phyloP scores from a whole-genome alignment of 371 early-diverging fungal species.

The Coemansia sp. region DNA sequence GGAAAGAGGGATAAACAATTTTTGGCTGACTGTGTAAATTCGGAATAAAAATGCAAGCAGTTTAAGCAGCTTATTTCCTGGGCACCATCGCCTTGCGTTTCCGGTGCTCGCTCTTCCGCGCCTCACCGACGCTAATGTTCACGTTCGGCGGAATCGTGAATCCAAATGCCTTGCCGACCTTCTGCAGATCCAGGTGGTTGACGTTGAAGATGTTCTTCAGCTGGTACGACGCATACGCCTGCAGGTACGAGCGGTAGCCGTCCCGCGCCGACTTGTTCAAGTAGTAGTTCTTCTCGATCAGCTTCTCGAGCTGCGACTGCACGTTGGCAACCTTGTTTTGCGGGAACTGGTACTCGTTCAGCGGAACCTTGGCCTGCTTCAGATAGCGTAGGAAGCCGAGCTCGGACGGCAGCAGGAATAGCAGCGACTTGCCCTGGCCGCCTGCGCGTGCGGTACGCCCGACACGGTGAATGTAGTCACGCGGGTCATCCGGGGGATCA shows the following conservation, averaged over 20 bases:
- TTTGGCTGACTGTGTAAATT: too few species aligned
- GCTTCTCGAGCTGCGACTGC: conserved; percentile 91
- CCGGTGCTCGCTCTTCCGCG: conserved; percentile 46
- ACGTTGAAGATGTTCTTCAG: conserved; percentile 96
- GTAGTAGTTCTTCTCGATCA: conserved; percentile 98
- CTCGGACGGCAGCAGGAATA: conserved; percentile 95
- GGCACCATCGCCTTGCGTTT: conserved; percentile 47
- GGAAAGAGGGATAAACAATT: too few species aligned
- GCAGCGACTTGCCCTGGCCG: conserved; percentile 84
- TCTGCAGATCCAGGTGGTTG: conserved; percentile 84
- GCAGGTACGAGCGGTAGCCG: conserved; percentile 95
- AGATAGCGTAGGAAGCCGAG: conserved; percentile 94
- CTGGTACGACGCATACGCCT: conserved; percentile 96
- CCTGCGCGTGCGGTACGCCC: conserved; percentile 98
- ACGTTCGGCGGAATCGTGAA: conserved; percentile 95
- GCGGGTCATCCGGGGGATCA: conserved; percentile 98
- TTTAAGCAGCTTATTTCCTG: conserved; percentile 2
- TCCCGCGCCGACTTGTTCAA: conserved; percentile 98
- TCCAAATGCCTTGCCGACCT: conserved; percentile 95
- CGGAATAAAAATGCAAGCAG: too few species aligned
- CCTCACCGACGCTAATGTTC: conserved; percentile 73
- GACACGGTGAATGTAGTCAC: conserved; percentile 98
- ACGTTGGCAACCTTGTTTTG: conserved; percentile 92
- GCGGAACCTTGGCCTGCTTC: conserved; percentile 95
- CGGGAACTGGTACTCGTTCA: conserved; percentile 98